Evolutionary conservation across 192 early-diverging fungal species (phyloP).

Genomic region (Dissophora globulifera): DNA sequence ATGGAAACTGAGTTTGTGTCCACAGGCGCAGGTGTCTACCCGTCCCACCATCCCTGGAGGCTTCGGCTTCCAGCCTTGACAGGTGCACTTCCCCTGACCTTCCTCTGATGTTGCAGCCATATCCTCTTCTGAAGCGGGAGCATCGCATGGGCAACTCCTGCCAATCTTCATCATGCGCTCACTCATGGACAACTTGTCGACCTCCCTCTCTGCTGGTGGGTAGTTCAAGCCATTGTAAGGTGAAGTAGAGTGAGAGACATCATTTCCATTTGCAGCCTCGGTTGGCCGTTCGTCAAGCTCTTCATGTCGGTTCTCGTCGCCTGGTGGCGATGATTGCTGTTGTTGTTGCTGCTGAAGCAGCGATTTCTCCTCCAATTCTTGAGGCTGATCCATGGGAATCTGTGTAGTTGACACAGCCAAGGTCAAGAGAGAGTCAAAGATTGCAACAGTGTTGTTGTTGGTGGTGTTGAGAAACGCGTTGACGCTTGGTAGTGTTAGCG

Average conservation of each 20-base stretch:
- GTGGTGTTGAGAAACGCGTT: too few species aligned
- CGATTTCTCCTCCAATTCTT: slow-evolving; percentile 14
- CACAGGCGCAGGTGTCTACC: slow-evolving; percentile 57
- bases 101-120: neutral
- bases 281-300: too few species aligned
- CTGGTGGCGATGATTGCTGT: slow-evolving; percentile 38
- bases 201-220: slow-evolving; percentile 49
- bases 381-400: slow-evolving; percentile 21
- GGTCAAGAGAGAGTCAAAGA: too few species aligned
- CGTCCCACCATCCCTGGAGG: slow-evolving; percentile 31
- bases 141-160: slow-evolving; percentile 58
- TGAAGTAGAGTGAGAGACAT: slow-evolving; percentile 4
- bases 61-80: slow-evolving; percentile 63
- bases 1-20: slow-evolving; percentile 58
- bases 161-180: slow-evolving; percentile 63
- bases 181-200: slow-evolving; percentile 36
- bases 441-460: too few species aligned
- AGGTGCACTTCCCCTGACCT: slow-evolving; percentile 40
- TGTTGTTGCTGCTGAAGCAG: slow-evolving; percentile 16
- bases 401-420: neutral
- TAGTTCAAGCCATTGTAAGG: slow-evolving; percentile 35
- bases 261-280: neutral
- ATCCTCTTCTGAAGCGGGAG: neutral
- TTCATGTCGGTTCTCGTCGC: slow-evolving; percentile 14
- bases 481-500: too few species aligned